Evolutionary conservation across 495 filamentous ascomycete genomes (phyloP).

Genomic region (Astrocystis sublimbata): DNA sequence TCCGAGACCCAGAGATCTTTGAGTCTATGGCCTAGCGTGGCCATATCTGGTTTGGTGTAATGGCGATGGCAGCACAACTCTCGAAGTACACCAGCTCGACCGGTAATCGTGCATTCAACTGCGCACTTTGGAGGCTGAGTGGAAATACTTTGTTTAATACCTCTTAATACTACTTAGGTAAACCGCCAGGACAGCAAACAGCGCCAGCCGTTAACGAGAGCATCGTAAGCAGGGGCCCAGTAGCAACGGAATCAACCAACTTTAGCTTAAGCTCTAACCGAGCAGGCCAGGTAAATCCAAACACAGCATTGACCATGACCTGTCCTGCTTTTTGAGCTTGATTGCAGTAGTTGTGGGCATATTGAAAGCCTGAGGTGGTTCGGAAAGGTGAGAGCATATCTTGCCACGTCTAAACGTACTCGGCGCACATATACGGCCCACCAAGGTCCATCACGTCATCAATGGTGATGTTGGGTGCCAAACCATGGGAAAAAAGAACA

Average conservation of each 20-base stretch:
- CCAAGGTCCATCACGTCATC: conserved; percentile 31
- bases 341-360: too few species aligned
- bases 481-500: conserved; percentile 4
- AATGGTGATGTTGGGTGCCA: conserved; percentile 19
- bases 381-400: too few species aligned
- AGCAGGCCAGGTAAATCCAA: neutral
- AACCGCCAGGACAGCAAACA: too few species aligned
- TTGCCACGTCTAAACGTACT: neutral
- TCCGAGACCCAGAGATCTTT: neutral
- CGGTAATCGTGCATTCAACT: neutral
- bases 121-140: neutral
- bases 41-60: too few species aligned
- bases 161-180: neutral
- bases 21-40: too few species aligned
- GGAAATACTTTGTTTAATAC: too few species aligned
- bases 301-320: neutral
- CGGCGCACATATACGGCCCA: conserved; percentile 16
- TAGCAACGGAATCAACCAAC: neutral
- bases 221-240: neutral
- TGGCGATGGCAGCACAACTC: too few species aligned
- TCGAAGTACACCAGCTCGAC: too few species aligned
- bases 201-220: neutral
- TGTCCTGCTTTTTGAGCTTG: too few species aligned
- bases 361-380: too few species aligned
- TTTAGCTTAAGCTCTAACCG: too few species aligned